Evolutionary conservation across 2,329 filamentous ascomycete genomes (phyloP).

Genomic region (Chrysoporthe austroafricana): DNA sequence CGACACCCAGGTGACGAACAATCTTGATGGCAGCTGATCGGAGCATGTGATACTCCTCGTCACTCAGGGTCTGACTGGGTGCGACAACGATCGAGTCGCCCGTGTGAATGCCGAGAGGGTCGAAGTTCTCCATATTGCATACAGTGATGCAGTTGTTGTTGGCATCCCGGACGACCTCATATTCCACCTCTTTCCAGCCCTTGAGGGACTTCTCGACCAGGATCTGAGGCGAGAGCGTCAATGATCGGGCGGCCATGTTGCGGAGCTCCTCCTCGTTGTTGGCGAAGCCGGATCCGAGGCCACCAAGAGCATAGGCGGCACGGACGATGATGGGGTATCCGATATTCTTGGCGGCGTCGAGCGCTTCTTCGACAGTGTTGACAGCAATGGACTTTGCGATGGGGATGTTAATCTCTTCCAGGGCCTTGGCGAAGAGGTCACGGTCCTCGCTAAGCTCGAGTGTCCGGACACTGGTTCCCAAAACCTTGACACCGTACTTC

Average conservation of each 20-base stretch:
- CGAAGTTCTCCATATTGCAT: conserved; percentile 99
- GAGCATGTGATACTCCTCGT: conserved; percentile 99
- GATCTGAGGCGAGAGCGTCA: conserved; percentile 94
- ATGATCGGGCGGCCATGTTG: conserved; percentile 88
- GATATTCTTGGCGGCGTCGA: conserved; percentile 82
- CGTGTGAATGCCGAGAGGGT: conserved; percentile 95
- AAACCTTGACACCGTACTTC: conserved; percentile 91
- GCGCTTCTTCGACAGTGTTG: conserved; percentile 85
- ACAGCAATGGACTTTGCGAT: conserved; percentile 97
- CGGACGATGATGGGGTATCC: conserved; percentile 98
- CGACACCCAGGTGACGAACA: conserved; percentile 93
- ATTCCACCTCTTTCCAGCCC: conserved; percentile 99
- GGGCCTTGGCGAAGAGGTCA: conserved; percentile 91
- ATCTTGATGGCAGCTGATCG: conserved; percentile 96
- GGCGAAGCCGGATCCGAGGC: conserved; percentile 94
- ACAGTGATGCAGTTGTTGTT: conserved; percentile 99
- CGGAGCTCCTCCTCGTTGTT: conserved; percentile 91
- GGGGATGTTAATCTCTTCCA: conserved; percentile 96
- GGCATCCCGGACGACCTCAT: conserved; percentile 94
- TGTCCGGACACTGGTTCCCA: conserved; percentile 93
- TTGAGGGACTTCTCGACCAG: conserved; percentile 98
- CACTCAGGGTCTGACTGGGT: conserved; percentile 92
- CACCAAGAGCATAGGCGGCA: conserved; percentile 93
- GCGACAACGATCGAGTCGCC: conserved; percentile 98
- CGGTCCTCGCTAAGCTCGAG: conserved; percentile 94